These are phyloP conservation scores for Prunella vulgaris DNA, from an alignment of 257 asterid species.

Conservation along the genomic window DNA sequence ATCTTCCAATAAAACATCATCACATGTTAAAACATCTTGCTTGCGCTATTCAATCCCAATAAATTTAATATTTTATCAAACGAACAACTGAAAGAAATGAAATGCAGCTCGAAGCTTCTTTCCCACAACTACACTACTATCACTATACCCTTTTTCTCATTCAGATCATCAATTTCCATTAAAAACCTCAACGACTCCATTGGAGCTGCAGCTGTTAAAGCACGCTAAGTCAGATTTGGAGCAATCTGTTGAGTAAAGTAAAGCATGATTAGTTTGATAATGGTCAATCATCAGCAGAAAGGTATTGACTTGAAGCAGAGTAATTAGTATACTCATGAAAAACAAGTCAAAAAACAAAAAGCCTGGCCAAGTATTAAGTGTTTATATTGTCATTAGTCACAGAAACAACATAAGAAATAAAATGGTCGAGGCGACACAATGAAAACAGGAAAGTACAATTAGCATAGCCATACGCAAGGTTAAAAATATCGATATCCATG, in stretches of 20 bases:
- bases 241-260: constrained; percentile 30
- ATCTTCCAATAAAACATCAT: constrained; percentile 28
- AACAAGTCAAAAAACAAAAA: constrained; percentile 24
- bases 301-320: too few relatives aligned
- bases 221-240: constrained; percentile 48
- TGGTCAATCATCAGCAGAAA: too few relatives aligned
- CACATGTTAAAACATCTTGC: constrained; percentile 36
- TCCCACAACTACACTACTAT: constrained; percentile 27
- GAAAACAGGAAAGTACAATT: too few relatives aligned
- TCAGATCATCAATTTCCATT: constrained; percentile 44
- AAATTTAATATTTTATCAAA: constrained; percentile 9
- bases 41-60: constrained; percentile 52
- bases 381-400: background rate
- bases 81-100: constrained; percentile 12
- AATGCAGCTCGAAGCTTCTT: constrained; percentile 58
- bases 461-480: too few relatives aligned
- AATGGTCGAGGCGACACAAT: too few relatives aligned
- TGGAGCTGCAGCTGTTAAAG: constrained; percentile 75
- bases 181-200: constrained; percentile 71
- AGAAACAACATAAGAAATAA: too few relatives aligned
- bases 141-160: constrained; percentile 30
- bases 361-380: background rate
- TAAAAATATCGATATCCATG: too few relatives aligned
- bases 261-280: background rate
- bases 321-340: background rate